Evolutionary conservation across 257 asterid genomes (phyloP).

Genomic region (Petunia secreta): DNA sequence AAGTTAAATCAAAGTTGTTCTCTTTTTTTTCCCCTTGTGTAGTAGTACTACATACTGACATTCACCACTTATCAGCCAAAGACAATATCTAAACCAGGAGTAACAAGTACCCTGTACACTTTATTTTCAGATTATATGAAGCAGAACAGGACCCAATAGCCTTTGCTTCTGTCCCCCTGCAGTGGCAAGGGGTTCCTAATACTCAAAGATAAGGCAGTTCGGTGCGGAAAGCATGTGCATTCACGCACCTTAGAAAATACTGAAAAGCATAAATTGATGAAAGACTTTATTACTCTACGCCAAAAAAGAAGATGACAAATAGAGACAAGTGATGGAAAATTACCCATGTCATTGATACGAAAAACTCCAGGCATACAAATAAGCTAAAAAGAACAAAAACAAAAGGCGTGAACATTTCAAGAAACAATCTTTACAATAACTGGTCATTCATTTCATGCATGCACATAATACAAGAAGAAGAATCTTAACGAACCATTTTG

Average conservation of each 20-base stretch:
- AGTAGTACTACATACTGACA: not conserved
- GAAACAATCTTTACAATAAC: slow-evolving; percentile 8
- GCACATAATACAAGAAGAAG: not conserved
- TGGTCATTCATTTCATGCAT: slow-evolving; percentile 35
- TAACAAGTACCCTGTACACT: not conserved
- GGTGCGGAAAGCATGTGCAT: too few species aligned
- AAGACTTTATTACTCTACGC: not conserved
- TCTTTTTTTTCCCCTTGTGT: not conserved
- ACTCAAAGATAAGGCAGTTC: too few species aligned
- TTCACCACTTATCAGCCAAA: not conserved
- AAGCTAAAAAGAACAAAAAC: not conserved
- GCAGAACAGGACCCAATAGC: too few species aligned
- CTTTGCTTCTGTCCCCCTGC: too few species aligned
- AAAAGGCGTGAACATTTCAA: not conserved
- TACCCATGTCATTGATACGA: not conserved
- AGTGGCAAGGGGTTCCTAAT: too few species aligned
- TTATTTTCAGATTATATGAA: not conserved
- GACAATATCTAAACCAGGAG: slow-evolving; percentile 2
- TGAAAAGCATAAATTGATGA: not conserved
- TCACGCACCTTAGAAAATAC: too few species aligned
- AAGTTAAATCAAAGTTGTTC: not conserved
- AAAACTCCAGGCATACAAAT: not conserved
- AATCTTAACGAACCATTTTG: slow-evolving; percentile 38
- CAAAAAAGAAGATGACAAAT: not conserved
- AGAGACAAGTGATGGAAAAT: not conserved